Evolutionary conservation across 805 yeast genomes (phyloP), one percentile per base, ranked within the genome.

Genomic region (Starmera amethionina): DNA sequence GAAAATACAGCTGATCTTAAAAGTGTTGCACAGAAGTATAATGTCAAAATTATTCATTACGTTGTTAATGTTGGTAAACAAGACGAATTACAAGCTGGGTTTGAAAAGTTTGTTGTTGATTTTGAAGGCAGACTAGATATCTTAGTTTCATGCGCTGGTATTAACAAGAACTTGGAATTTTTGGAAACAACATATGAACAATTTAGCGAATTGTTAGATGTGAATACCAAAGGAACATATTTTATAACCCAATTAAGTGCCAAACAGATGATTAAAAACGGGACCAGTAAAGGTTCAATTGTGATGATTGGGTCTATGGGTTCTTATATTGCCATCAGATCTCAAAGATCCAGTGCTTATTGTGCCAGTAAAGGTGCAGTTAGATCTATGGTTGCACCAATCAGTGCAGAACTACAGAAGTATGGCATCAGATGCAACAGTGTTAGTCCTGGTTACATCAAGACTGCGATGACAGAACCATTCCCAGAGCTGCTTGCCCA

Each of bases 371-470:
- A 42, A 27, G 42, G 44, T 12, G 35, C 39, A 18, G 38, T 42
- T 4, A 25, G 44, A 16, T 30, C 44, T 12, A 42, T 42, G 36
- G 42, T 42, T 18, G 38, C 38, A 7, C 44, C 42, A 18, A 39
- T 42, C 22, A 28, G 39, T 12, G 38, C 38, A 25, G 44, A 42
- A 25, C 33, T 42, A 27, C 29, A 30, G n/a, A 35, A 32, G 12
- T 38, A 35, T 35, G 41, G 41, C 19, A 51, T 12, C 29, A 59
- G 77, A 50, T 75, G 69, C 38, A 72, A 72, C 56, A 60, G 73
- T n/a, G 63, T 72, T 30, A 63, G 70, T 35, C 77, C 77, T 14
- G 77, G 77, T 30, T 72, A 72, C 51, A 65, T 70, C 36, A 65
- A 64, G 37, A 68, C 76, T n/a, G 73, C 67, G 35, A 64, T 72